Evolutionary conservation across 192 early-diverging fungal species (phyloP), one percentile per base, ranked within the genome.

Genomic region (Spizellomyces punctatus): DNA sequence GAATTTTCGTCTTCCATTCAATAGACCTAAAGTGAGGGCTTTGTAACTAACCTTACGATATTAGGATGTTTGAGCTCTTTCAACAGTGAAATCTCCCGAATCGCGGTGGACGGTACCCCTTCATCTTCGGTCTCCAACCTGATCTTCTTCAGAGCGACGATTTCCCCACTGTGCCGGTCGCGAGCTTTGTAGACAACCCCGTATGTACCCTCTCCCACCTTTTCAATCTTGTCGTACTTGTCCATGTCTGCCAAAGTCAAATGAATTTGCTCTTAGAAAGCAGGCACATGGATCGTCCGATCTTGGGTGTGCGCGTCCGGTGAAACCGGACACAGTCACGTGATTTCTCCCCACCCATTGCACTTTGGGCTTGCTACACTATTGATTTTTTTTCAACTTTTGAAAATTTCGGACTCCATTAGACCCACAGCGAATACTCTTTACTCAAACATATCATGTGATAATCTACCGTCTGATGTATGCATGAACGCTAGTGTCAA

Each of bases 171-270:
- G 14, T 83, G 76, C 73, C 87, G 74, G 76, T 90, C 89, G 75
- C 89, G 77, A 61, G 93, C 97, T 83, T 96, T 95, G 81, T 86
- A 88, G 3, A 87, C 85, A 46, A 85, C 83, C 44, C 94, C 96
- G 66, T 99, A 99, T 10, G 96, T 99, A 62, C 96, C 96, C 79
- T 99, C 96, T 22, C 96, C 96, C 71, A 99, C 88, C 76, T 96
- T 95, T 80, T 98, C 95, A 48, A 93, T 84, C 76, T 91, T 71
- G 22, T 70, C 69, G 58, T 76, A 76, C 12, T 71, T 70, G 5
- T 76, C 75, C 36, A 70, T 70, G 50, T 36, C 27, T 36, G 27
- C 27, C 27, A 36, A 36, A 3, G 27, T 36, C 3, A 36, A 36
- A 36, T 36, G 27, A 36, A 36, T 36, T 36, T 36, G 27, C 27